Percentiles rank a stretch among this genome's conserved stretches.
Evolutionary conservation across 352 stramenopile genomes (phyloP).

Genomic region (Thalassiosira allenii): DNA sequence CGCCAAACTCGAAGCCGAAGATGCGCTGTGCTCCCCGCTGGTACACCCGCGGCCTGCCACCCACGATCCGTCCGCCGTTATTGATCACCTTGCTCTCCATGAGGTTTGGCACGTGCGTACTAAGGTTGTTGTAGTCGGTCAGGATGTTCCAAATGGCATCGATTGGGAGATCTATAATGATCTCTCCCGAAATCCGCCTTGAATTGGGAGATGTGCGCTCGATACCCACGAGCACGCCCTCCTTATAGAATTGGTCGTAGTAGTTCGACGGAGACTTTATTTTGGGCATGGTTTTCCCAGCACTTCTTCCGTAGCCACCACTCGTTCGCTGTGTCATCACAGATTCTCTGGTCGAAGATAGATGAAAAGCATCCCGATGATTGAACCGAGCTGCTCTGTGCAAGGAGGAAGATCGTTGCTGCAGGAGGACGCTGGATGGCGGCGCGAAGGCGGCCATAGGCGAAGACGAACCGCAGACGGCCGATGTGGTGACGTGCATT

Average conservation of each 20-base stretch:
- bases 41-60: slow-evolving; percentile 67
- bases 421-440: too few relatives aligned
- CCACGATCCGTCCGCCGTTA: slow-evolving; percentile 18
- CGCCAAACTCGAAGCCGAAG: slow-evolving; percentile 88
- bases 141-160: slow-evolving; percentile 84
- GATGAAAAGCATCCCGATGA: too few relatives aligned
- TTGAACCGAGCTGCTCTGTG: too few relatives aligned
- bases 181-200: slow-evolving; percentile 73
- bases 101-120: slow-evolving; percentile 87
- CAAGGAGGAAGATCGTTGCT: too few relatives aligned
- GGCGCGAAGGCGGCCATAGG: too few relatives aligned
- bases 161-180: slow-evolving; percentile 63
- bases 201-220: slow-evolving; percentile 76
- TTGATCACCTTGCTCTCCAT: slow-evolving; percentile 73
- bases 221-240: slow-evolving; percentile 65
- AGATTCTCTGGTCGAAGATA: too few relatives aligned
- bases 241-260: slow-evolving; percentile 44
- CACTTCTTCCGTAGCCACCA: too few relatives aligned
- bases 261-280: slow-evolving; percentile 34
- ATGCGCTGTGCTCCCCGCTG: slow-evolving; percentile 88
- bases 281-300: slow-evolving; percentile 29
- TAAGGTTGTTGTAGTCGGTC: slow-evolving; percentile 86
- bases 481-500: too few relatives aligned
- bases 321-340: too few relatives aligned
- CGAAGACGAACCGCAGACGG: too few relatives aligned